These are phyloP conservation scores for Nicotiana otophora DNA, from an alignment of 257 asterid genomes.

Conservation along the genomic window DNA sequence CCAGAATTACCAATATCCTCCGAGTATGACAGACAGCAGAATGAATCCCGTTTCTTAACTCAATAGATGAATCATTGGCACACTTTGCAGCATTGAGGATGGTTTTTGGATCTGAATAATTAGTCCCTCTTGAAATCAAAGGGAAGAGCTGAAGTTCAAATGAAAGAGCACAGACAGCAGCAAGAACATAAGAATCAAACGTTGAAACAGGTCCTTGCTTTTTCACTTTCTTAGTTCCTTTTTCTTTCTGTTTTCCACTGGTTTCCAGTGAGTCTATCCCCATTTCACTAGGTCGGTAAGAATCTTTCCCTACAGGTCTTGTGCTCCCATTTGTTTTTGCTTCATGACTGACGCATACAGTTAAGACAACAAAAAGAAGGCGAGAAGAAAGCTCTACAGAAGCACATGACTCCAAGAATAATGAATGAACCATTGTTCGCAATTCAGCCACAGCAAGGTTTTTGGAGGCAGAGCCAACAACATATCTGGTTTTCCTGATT, in stretches of 20 bases:
- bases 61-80: conserved; percentile 44
- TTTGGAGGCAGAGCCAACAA: conserved; percentile 80
- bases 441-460: conserved; percentile 97
- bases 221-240: conserved; percentile 40
- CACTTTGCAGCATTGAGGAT: conserved; percentile 29
- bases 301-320: conserved; percentile 55
- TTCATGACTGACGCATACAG: conserved; percentile 94
- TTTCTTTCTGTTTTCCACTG: conserved; percentile 37
- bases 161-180: conserved; percentile 96
- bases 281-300: conserved; percentile 29
- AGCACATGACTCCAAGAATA: conserved; percentile 83
- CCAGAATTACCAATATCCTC: conserved; percentile 81
- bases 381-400: conserved; percentile 94
- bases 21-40: conserved; percentile 90
- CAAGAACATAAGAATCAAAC: conserved; percentile 93
- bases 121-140: conserved; percentile 57
- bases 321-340: conserved; percentile 79
- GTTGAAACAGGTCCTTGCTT: conserved; percentile 95
- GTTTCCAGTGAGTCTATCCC: conserved; percentile 34
- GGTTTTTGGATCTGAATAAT: conserved; percentile 27
- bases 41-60: conserved; percentile 54
- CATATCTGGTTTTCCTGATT: conserved; percentile 63
- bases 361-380: conserved; percentile 88
- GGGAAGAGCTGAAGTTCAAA: conserved; percentile 94
- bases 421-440: conserved; percentile 93